Evolutionary conservation across 345 rosid species (phyloP).

Genomic region (Alliaria petiolata): DNA sequence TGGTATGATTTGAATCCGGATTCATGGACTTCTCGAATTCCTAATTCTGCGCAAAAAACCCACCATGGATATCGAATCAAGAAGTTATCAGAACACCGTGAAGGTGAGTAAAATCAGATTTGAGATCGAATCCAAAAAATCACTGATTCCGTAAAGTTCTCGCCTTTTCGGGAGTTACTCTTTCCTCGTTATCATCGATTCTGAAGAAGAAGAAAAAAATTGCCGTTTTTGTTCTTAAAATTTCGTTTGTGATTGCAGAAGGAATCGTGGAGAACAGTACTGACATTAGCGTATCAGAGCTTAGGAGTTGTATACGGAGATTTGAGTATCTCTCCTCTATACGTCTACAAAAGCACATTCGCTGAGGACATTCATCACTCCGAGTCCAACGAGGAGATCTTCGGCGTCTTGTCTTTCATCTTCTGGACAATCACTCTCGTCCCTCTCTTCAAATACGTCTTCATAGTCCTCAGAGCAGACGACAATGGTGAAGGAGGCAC

Average conservation of each 20-base stretch:
- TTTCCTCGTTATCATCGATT: slow-evolving; percentile 17
- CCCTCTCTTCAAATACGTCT: slow-evolving; percentile 81
- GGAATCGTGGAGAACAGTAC: slow-evolving; percentile 78
- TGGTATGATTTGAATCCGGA: not conserved
- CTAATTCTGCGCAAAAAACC: slow-evolving; percentile 11
- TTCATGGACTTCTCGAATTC: slow-evolving; percentile 29
- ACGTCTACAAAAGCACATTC: slow-evolving; percentile 80
- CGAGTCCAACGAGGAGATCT: slow-evolving; percentile 84
- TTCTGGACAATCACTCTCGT: slow-evolving; percentile 89
- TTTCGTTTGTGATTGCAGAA: slow-evolving; percentile 39
- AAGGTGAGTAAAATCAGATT: slow-evolving; percentile 44
- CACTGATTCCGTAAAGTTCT: not conserved
- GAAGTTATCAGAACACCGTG: slow-evolving; percentile 34
- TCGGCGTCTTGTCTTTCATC: slow-evolving; percentile 77
- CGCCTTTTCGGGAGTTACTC: not conserved
- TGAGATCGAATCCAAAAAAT: not conserved
- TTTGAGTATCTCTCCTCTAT: slow-evolving; percentile 78
- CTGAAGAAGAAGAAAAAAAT: not conserved
- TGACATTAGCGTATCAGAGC: slow-evolving; percentile 80
- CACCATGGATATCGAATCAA: slow-evolving; percentile 66
- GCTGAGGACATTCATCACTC: slow-evolving; percentile 72
- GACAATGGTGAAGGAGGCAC: slow-evolving; percentile 97
- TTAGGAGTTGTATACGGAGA: slow-evolving; percentile 98
- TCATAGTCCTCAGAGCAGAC: slow-evolving; percentile 79
- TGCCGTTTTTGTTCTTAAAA: not conserved